Evolutionary conservation across 2,329 filamentous ascomycete genomes (phyloP), one percentile per base, ranked within the genome.

Genomic region (Chaetoscypha palmicola): DNA sequence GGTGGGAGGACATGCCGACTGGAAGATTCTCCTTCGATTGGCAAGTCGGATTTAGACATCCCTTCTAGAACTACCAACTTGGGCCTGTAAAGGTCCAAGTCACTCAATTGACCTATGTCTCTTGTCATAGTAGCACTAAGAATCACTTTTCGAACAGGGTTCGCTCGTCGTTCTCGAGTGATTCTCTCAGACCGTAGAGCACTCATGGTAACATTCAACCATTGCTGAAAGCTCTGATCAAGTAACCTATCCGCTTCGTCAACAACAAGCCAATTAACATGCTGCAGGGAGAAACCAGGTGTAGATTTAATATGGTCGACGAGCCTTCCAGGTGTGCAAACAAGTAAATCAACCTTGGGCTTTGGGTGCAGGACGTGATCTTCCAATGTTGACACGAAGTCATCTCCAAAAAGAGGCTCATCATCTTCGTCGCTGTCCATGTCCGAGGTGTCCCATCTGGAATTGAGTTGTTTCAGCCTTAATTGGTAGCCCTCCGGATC

Each of bases 211-310:
- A 82, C 68, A 31, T 81, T 77, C 2, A 94, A 71, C 90, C 90
- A 96, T 57, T 91, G 85, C 61, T 96, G 90, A 64, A 92, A 96
- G 58, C 85, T 90, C 62, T 97, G 87, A 33, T 90, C 84, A 4
- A 97, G 74, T 10, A 97, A 70, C 60, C 92, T 88, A 64, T 97
- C 91, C 9, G 91, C 92, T 66, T 97, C 91, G 57, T 97, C 91
- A 35, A 96, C 84, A 2, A 96, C 78, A 0, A 97, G 71, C 89
- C 90, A 97, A 48, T 86, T 78, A 3, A 96, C 71, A 59, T 85
- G 74, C 45, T 84, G 77, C 17, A 97, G 70, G 0, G 73, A 77
- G 62, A 97, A 96, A 0, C 88, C 89, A 2, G 79, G 77, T 0
- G 91, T 97, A 47, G 82, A 81, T 51, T 83, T 82, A 39, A 96